Evolutionary conservation across 495 filamentous ascomycete genomes (phyloP), one percentile per base, ranked within the genome.

Genomic region (Clavariopsis aquatica): DNA sequence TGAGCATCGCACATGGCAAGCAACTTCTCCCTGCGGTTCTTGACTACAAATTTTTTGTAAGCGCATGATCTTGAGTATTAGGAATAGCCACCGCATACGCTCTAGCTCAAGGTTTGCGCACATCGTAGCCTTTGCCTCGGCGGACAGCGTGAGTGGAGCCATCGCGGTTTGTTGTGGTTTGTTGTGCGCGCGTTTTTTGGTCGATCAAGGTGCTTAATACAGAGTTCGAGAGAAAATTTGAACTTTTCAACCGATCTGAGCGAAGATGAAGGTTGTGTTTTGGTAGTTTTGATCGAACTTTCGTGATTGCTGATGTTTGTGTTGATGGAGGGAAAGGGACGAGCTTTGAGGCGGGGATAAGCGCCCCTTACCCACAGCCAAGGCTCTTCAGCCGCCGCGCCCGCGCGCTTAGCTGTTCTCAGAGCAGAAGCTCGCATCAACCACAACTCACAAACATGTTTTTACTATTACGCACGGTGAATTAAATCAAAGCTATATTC

Each of bases 61-160:
- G 52, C 46, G 24, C 5, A 29, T 7, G 46, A 51, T 20, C n/a
- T 24, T 22, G 22, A 38, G 9, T 46, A 20, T 34, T 8, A 43
- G 26, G 36, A 13, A 31, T 3, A 20, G 23, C 19, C 12, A 20
- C 1, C 6, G n/a, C 57, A 19, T 83, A 96, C 94, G 85, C 78
- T 98, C 94, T 47, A 97, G 82, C 69, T 96, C 91, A 28, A 98
- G 74, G 69, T 98, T 97, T 64, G 96, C 92, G 58, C 96, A 87
- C 12, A 98, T 80, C 6, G 91, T 88, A 23, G 57, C 57, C 47
- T 62, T 67, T 7, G 51, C 52, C 23, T 67, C 56, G 15, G 38
- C 28, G 72, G 70, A 96, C 96, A 69, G 96, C 90, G 60, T 96
- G 87, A 12, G 96, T 78, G 7, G 91, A 89, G 74, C 93, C 89